A percentile compares a stretch with the other conserved stretches of the same genome.
phyloP scores from a whole-genome alignment of 2,329 filamentous ascomycete species.

The Aspergillus costaricaensis region DNA sequence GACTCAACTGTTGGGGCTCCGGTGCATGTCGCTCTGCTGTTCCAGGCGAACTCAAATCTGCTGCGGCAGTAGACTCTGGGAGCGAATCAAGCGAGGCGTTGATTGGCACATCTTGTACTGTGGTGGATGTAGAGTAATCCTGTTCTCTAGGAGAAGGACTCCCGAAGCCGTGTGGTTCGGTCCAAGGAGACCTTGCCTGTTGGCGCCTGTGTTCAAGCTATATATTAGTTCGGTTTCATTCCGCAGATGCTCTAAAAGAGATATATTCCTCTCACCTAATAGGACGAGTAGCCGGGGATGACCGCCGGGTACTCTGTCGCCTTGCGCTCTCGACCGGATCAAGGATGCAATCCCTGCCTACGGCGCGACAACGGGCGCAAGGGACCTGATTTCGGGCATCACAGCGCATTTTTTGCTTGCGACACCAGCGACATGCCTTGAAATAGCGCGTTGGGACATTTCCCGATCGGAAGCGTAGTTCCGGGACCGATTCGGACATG shows the following conservation, averaged over 20 bases:
- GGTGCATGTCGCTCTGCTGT: constrained; percentile 28
- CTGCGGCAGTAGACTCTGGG: constrained; percentile 20
- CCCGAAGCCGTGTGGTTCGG: constrained; percentile 19
- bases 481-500: background rate
- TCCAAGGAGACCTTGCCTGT: constrained; percentile 5
- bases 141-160: constrained; percentile 29
- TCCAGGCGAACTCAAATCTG: constrained; percentile 25
- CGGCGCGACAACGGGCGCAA: constrained; percentile 37
- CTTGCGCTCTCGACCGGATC: constrained; percentile 34
- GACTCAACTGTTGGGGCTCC: constrained; percentile 37
- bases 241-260: background rate
- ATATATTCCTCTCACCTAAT: background rate
- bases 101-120: constrained; percentile 22
- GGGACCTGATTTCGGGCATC: constrained; percentile 38
- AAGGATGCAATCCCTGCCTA: constrained; percentile 37
- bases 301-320: constrained; percentile 23
- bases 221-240: background rate
- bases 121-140: constrained; percentile 28
- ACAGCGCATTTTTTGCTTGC: constrained; percentile 40
- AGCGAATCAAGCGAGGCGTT: constrained; percentile 26
- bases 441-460: constrained; percentile 36
- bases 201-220: background rate
- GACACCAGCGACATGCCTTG: constrained; percentile 40
- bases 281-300: background rate
- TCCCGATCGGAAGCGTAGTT: constrained; percentile 21